Conservation (phyloP, 2,329 filamentous ascomycete species). For the Diaporthe nobilis region DNA sequence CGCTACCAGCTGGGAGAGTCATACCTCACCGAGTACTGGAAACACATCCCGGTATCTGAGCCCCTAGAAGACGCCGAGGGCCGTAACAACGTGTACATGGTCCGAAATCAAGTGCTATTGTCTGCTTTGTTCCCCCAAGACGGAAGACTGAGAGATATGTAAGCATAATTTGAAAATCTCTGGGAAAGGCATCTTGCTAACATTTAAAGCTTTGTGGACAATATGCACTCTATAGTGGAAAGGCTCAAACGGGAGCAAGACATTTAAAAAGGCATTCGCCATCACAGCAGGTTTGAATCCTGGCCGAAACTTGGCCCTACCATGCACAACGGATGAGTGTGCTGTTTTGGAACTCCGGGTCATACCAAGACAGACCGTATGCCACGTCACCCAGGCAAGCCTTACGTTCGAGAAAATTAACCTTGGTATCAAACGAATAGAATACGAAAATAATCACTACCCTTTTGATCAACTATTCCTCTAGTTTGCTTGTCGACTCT, state of each 20-base stretch:
- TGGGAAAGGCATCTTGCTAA: not conserved
- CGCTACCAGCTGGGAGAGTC: not conserved
- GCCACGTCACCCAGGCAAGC: no score
- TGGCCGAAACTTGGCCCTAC: no score
- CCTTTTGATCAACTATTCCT: no score
- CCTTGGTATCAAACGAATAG: no score
- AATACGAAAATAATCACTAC: no score
- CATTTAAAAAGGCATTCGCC: no score
- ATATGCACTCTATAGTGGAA: not conserved
- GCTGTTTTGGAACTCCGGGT: no score
- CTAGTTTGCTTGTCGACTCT: no score
- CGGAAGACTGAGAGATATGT: not conserved
- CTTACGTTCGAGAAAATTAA: no score
- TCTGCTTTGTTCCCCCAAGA: not conserved
- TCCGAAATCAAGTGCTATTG: not conserved
- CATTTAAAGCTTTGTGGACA: not conserved
- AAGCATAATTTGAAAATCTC: not conserved
- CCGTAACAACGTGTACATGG: not conserved
- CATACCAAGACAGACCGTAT: no score
- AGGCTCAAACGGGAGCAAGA: not conserved
- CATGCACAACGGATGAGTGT: no score
- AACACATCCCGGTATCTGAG: not conserved
- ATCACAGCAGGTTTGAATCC: no score
- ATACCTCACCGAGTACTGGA: not conserved
- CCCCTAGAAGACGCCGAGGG: not conserved